Conservation (phyloP, 1,139 yeast species). For the Geotrichum macrosporum region DNA sequence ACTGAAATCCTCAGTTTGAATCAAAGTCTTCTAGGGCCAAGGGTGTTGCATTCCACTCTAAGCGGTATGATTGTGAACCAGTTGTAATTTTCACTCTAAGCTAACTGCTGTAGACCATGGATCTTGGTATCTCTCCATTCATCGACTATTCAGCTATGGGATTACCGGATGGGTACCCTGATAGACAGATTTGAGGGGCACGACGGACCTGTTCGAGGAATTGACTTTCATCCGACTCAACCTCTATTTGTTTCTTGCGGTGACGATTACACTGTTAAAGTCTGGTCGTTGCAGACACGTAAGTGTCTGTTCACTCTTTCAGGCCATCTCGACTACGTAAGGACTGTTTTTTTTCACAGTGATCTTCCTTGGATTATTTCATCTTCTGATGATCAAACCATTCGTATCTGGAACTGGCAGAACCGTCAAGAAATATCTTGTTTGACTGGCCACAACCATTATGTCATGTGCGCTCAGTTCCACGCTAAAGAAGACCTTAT, state of each 20-base stretch:
- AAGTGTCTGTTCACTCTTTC: constrained; percentile 82
- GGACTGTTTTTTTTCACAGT: constrained; percentile 90
- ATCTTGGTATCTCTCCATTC: constrained; percentile 90
- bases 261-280: constrained; percentile 84
- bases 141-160: constrained; percentile 97
- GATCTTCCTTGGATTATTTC: constrained; percentile 96
- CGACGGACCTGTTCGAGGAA: constrained; percentile 89
- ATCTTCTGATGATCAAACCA: constrained; percentile 85
- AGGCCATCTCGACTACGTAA: constrained; percentile 93
- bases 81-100: constrained; percentile 2
- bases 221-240: constrained; percentile 91
- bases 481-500: constrained; percentile 93
- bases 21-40: constrained; percentile 98
- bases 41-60: constrained; percentile 97
- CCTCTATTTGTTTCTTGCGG: constrained; percentile 85
- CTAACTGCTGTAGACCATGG: constrained; percentile 72
- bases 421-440: constrained; percentile 94
- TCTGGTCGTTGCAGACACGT: constrained; percentile 96
- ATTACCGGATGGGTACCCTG: constrained; percentile 97
- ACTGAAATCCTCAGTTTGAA: constrained; percentile 57
- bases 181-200: constrained; percentile 96
- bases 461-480: constrained; percentile 94
- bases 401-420: constrained; percentile 96
- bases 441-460: constrained; percentile 86
- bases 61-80: constrained; percentile 50